Conservation (phyloP, 495 filamentous ascomycete genomes). For the Elaphomyces granulatus region DNA sequence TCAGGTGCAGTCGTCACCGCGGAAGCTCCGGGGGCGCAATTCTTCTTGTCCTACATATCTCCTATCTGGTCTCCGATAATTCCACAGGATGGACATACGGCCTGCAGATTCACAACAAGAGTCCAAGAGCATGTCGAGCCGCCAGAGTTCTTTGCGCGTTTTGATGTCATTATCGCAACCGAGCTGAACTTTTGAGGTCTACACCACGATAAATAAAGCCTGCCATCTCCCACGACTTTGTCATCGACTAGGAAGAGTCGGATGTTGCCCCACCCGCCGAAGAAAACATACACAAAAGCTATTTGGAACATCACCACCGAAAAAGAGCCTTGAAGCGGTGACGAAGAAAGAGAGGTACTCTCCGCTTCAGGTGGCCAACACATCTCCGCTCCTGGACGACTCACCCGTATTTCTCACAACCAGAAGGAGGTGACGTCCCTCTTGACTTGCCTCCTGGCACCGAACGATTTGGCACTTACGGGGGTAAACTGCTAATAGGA, state of each 20-base stretch:
- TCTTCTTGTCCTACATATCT: slow-evolving; percentile 58
- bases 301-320: slow-evolving; percentile 57
- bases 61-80: no score
- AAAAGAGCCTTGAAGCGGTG: slow-evolving; percentile 71
- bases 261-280: slow-evolving; percentile 51
- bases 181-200: slow-evolving; percentile 59
- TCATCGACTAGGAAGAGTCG: slow-evolving; percentile 69
- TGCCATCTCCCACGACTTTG: slow-evolving; percentile 75
- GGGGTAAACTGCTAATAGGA: no score
- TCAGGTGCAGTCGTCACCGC: slow-evolving; percentile 62
- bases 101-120: slow-evolving; percentile 66
- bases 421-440: slow-evolving; percentile 64
- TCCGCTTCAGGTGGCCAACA: slow-evolving; percentile 64
- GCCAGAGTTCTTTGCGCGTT: slow-evolving; percentile 57
- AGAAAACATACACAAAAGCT: slow-evolving; percentile 65
- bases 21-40: slow-evolving; percentile 75
- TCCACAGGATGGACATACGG: no score
- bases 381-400: slow-evolving; percentile 57
- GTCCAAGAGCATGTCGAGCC: slow-evolving; percentile 63
- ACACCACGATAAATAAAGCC: slow-evolving; percentile 66
- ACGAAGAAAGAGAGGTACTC: slow-evolving; percentile 84
- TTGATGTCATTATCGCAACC: slow-evolving; percentile 83
- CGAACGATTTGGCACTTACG: slow-evolving; percentile 90
- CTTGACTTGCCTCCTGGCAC: slow-evolving; percentile 63
- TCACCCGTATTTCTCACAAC: slow-evolving; percentile 46